A percentile compares a stretch with the other conserved stretches of the same genome.
Conservation (phyloP, 176 grass and related monocot species). For the Otatea glauca region DNA sequence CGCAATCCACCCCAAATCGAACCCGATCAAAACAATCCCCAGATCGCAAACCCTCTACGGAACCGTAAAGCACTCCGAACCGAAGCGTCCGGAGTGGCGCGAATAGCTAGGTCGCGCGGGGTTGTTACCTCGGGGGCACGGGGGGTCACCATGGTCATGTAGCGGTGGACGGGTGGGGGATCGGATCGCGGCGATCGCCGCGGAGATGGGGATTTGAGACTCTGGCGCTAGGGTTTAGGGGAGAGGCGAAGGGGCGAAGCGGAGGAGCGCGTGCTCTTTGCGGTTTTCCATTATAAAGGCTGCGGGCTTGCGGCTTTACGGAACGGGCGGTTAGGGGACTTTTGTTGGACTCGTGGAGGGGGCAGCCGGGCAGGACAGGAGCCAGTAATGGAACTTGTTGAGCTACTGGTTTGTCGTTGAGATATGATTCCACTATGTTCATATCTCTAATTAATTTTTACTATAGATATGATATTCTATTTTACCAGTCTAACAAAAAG, state of each 20-base stretch:
- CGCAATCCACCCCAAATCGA: not conserved
- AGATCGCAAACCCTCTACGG: slow-evolving; percentile 14
- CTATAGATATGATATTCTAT: too few species aligned
- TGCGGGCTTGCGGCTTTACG: not conserved
- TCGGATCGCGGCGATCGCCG: slow-evolving; percentile 39
- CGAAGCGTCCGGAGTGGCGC: not conserved
- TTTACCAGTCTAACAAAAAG: too few species aligned
- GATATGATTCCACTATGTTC: too few species aligned
- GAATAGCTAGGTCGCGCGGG: not conserved
- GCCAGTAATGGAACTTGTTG: too few species aligned
- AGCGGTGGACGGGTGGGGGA: not conserved
- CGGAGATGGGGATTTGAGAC: not conserved
- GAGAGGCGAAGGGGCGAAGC: not conserved
- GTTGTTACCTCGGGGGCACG: slow-evolving; percentile 56
- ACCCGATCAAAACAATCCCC: slow-evolving; percentile 1
- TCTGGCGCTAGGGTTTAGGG: slow-evolving; percentile 54
- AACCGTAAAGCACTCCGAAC: not conserved
- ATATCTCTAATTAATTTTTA: too few species aligned
- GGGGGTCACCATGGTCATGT: slow-evolving; percentile 58
- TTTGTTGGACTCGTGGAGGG: not conserved
- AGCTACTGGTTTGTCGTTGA: too few species aligned
- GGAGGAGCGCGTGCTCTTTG: not conserved
- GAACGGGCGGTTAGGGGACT: too few species aligned
- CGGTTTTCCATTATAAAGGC: not conserved
- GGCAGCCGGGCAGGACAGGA: too few species aligned